Conservation (phyloP, 345 rosid species). For the Kernera saxatilis region DNA sequence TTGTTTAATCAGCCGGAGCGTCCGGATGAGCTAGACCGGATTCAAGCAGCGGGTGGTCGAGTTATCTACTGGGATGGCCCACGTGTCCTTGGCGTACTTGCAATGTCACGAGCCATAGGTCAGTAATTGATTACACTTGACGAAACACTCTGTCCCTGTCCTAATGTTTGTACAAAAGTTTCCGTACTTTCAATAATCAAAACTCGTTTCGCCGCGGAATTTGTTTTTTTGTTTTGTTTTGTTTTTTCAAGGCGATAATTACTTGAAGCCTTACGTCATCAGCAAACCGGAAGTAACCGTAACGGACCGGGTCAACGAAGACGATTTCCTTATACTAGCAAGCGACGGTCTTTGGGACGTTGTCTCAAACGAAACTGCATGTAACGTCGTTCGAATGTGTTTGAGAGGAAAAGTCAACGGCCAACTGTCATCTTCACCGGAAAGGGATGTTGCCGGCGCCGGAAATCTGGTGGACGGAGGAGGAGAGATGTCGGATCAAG, state of each 20-base stretch:
- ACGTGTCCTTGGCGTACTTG: constrained; percentile 82
- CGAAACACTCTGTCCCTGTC: constrained; percentile 13
- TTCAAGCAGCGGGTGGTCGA: constrained; percentile 77
- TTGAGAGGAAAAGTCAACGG: constrained; percentile 23
- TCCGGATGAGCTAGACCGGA: constrained; percentile 79
- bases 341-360: constrained; percentile 97
- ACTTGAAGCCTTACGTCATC: constrained; percentile 84
- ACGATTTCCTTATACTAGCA: constrained; percentile 76
- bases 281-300: constrained; percentile 75
- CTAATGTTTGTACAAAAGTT: neutral
- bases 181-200: neutral
- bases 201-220: constrained; percentile 8
- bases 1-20: constrained; percentile 68
- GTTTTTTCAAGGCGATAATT: constrained; percentile 70
- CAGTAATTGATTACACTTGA: constrained; percentile 25
- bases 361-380: constrained; percentile 76
- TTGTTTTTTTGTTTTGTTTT: neutral
- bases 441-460: neutral
- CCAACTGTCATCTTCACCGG: constrained; percentile 4
- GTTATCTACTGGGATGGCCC: constrained; percentile 90
- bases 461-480: neutral
- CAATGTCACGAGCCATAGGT: constrained; percentile 97
- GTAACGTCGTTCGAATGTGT: constrained; percentile 69
- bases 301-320: constrained; percentile 52
- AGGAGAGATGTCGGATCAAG: constrained; percentile 35